Evolutionary conservation across 495 filamentous ascomycete species (phyloP), one percentile per base, ranked within the genome.

Genomic region (Hypoxylon crocopeplum): DNA sequence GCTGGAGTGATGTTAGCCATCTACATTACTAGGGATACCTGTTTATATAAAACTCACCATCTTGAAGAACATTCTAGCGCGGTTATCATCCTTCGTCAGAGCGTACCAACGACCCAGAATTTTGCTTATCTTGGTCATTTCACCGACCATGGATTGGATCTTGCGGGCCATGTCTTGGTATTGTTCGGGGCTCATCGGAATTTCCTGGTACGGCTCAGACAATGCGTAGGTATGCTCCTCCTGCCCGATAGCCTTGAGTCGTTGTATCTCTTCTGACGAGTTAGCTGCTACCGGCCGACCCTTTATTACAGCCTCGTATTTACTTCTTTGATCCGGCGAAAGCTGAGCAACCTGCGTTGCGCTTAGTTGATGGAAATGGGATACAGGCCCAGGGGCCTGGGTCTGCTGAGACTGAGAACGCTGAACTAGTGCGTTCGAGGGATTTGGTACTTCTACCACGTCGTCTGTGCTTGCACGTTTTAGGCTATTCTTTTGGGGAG

Each of bases 401-500:
- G 56, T 50, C 17, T 66, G 64, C 13, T 75, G 70, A 12, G 68
- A 51, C 3, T 45, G 15, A 37, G 64, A 30, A 19, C 65, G 58
- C 53, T 79, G 67, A 50, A 75, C 59, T 29, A 78, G 62, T 46
- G 61, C 66, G 55, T 65, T 59, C 15, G 70, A 56, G 32, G 64
- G 76, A 47, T 79, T 79, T 20, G 77, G 77, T 19, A 78, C 73
- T 54, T 89, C 88, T 12, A 77, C 69, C 6, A 79, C 66, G 65
- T 92, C 88, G 51, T 92, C 89, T 33, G 78, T 79, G 50, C 74
- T 82, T 6, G 82, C 66, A 47, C 87, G 82, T 71, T 90, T 90
- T 29, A 75, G 64, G 42, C 48, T 69, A 21, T 67, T 72, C 25
- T 68, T 58, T n/a, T 53, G 50, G 15, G 59, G 45, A 6, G 68